Evolutionary conservation across 2,329 filamentous ascomycete genomes (phyloP).

Genomic region (Penicillium sp.): DNA sequence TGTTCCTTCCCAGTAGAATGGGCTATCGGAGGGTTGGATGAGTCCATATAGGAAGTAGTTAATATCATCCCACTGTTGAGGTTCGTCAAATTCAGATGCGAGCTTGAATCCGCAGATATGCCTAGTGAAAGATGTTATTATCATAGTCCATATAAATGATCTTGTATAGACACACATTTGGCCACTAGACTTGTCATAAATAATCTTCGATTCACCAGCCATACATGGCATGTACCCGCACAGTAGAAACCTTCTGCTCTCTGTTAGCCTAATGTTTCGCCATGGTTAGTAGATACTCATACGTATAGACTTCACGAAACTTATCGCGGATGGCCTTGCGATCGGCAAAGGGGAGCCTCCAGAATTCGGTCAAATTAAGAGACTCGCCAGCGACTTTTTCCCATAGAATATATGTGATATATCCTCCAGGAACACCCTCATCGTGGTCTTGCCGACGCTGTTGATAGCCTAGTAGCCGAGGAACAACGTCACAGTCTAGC

Average conservation of each 20-base stretch:
- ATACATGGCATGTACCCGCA: constrained; percentile 4
- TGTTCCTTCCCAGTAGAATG: constrained; percentile 2
- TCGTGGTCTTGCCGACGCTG: neutral
- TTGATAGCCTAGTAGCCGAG: constrained; percentile 3
- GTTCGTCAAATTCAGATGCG: constrained; percentile 1
- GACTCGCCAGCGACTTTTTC: constrained; percentile 2
- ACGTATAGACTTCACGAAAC: constrained; percentile 4
- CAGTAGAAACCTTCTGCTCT: neutral
- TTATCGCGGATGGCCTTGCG: constrained; percentile 3
- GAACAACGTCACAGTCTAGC: constrained; percentile 1
- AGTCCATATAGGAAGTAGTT: constrained; percentile 1
- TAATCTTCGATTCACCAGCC: constrained; percentile 3
- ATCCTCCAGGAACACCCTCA: constrained; percentile 1
- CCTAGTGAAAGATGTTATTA: neutral
- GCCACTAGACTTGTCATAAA: constrained; percentile 1
- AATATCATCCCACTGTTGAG: constrained; percentile 1
- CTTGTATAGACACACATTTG: constrained; percentile 1
- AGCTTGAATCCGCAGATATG: constrained; percentile 3
- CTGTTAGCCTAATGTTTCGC: neutral
- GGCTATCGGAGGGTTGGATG: neutral
- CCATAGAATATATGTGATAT: constrained; percentile 3
- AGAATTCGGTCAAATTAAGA: constrained; percentile 2
- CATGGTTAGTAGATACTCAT: neutral
- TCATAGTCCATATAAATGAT: neutral
- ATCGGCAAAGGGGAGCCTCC: constrained; percentile 2